A percentile compares a stretch with the other conserved stretches of the same genome.
phyloP scores from a whole-genome alignment of 2,329 filamentous ascomycete genomes.

The Cercospora sp. region DNA sequence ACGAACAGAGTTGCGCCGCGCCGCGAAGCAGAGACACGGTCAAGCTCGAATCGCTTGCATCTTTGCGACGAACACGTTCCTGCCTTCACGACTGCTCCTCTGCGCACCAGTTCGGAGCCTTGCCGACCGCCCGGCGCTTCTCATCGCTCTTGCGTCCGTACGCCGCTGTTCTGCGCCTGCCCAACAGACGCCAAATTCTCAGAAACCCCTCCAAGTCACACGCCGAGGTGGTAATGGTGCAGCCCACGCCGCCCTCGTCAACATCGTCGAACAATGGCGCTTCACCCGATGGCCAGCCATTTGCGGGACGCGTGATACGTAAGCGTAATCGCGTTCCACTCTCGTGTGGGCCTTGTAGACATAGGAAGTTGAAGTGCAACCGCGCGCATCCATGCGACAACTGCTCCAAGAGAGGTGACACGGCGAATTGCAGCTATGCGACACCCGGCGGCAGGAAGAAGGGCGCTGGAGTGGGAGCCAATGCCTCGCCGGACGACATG shows the following conservation, averaged over 20 bases:
- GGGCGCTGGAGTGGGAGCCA: constrained; percentile 42
- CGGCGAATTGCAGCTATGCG: constrained; percentile 81
- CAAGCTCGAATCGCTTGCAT: not conserved
- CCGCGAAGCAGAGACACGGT: not conserved
- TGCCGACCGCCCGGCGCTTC: not conserved
- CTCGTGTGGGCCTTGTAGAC: constrained; percentile 86
- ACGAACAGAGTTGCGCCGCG: not conserved
- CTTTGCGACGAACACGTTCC: not conserved
- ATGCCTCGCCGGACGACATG: constrained; percentile 83
- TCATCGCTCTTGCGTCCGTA: not conserved
- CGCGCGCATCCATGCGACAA: constrained; percentile 89
- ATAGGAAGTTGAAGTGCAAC: constrained; percentile 97
- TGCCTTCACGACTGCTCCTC: not conserved
- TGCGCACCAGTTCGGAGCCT: not conserved
- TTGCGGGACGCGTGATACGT: constrained; percentile 66
- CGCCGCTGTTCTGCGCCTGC: not conserved
- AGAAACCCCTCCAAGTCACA: not conserved
- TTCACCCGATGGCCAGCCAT: constrained; percentile 75
- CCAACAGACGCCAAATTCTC: not conserved
- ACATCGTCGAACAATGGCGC: constrained; percentile 73
- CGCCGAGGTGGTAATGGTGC: constrained; percentile 12
- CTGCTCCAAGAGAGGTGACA: constrained; percentile 83
- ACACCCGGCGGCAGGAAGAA: constrained; percentile 69
- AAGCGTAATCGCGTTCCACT: constrained; percentile 90
- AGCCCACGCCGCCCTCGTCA: constrained; percentile 73